Conservation (phyloP, 192 early-diverging fungal genomes). For the Linnemannia zychae region DNA sequence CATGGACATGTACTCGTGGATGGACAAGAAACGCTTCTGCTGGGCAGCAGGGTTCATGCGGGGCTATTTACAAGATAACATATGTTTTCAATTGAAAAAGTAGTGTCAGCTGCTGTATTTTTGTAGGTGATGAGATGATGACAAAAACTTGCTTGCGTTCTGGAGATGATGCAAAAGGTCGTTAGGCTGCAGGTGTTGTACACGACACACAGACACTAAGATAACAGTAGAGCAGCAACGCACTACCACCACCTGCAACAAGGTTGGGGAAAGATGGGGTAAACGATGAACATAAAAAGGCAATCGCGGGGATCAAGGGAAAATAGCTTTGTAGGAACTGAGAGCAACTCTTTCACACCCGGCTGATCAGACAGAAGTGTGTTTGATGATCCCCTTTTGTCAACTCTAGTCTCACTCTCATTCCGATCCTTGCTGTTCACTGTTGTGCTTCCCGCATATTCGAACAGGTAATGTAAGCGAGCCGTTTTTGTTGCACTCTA, state of each 20-base stretch:
- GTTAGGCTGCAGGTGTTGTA: too few species aligned
- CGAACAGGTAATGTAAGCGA: not conserved
- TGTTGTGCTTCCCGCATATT: not conserved
- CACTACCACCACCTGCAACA: not conserved
- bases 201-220: not conserved
- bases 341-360: not conserved
- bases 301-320: constrained; percentile 31
- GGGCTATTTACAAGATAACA: too few species aligned
- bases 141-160: not conserved
- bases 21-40: constrained; percentile 91
- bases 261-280: constrained; percentile 24
- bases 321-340: not conserved
- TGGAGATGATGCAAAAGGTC: not conserved
- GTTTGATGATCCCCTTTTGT: not conserved
- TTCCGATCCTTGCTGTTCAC: not conserved
- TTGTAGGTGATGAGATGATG: not conserved
- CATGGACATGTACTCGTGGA: constrained; percentile 98
- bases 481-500: not conserved
- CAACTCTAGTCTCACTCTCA: not conserved
- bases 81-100: too few species aligned
- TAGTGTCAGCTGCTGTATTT: too few species aligned
- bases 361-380: not conserved
- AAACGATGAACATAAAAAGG: constrained; percentile 20
- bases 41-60: constrained; percentile 54
- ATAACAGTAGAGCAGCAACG: not conserved